Evolutionary conservation across 495 filamentous ascomycete genomes (phyloP).

Genomic region (Aspergillus conjunctus): DNA sequence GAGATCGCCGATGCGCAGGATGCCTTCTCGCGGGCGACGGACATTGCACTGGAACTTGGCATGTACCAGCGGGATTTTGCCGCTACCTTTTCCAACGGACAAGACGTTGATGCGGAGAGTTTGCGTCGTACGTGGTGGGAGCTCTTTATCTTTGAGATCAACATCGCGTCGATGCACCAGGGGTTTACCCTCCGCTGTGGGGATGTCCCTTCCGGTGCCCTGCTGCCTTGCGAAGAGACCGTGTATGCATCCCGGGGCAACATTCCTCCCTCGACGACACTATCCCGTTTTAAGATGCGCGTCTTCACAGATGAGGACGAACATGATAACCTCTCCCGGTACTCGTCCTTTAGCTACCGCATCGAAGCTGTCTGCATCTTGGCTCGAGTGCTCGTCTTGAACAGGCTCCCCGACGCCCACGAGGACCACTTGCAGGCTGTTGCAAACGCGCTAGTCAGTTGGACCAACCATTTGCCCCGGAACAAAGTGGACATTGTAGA

Average conservation of each 20-base stretch:
- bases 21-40: conserved; percentile 33
- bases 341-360: conserved; percentile 48
- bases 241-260: conserved; percentile 32
- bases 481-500: conserved; percentile 48
- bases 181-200: conserved; percentile 36
- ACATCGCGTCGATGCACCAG: conserved; percentile 37
- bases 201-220: conserved; percentile 37
- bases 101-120: conserved; percentile 41
- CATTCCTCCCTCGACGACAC: conserved; percentile 34
- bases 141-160: conserved; percentile 42
- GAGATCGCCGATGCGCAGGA: conserved; percentile 38
- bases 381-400: conserved; percentile 40
- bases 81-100: conserved; percentile 24
- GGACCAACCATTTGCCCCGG: conserved; percentile 45
- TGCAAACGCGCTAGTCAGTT: conserved; percentile 48
- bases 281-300: conserved; percentile 40
- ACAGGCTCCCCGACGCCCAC: conserved; percentile 39
- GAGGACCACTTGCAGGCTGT: conserved; percentile 47
- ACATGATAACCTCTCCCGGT: conserved; percentile 21
- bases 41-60: conserved; percentile 41
- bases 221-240: conserved; percentile 44
- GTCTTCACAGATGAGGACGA: conserved; percentile 40
- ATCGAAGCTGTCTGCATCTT: conserved; percentile 46
- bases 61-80: conserved; percentile 43
- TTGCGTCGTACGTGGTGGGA: conserved; percentile 49